Percentiles rank a stretch among this genome's conserved stretches.
phyloP scores from a whole-genome alignment of 352 stramenopile genomes.

The Pilasporangium apinafurcum region DNA sequence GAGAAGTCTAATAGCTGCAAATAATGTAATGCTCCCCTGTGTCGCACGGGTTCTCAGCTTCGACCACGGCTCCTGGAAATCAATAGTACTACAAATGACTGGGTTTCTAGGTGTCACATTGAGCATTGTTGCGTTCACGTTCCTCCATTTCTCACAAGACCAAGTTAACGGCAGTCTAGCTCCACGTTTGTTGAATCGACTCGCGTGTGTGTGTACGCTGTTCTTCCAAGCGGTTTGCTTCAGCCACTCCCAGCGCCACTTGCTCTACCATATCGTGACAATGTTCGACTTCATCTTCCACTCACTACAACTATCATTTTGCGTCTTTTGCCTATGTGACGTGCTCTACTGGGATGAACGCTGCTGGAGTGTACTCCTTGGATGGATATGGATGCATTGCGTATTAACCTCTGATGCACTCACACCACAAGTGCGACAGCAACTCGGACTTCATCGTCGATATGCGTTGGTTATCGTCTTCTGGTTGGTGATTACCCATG shows the following conservation, averaged over 20 bases:
- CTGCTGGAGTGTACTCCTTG: not conserved
- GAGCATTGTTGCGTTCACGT: no score
- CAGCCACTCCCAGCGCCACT: not conserved
- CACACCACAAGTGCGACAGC: slow-evolving; percentile 3
- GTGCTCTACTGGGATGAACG: slow-evolving; percentile 11
- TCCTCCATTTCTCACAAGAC: no score
- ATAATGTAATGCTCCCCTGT: no score
- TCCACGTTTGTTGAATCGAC: no score
- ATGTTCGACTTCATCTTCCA: slow-evolving; percentile 19
- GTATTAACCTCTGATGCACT: slow-evolving; percentile 11
- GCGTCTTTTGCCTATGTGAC: slow-evolving; percentile 5
- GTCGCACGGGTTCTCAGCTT: no score
- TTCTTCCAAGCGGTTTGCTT: not conserved
- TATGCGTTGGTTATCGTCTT: no score
- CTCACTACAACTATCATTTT: slow-evolving; percentile 8
- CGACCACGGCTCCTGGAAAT: no score
- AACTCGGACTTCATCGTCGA: slow-evolving; percentile 7
- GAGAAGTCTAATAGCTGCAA: no score
- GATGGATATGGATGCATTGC: slow-evolving; percentile 16
- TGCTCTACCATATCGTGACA: slow-evolving; percentile 3
- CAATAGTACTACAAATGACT: no score
- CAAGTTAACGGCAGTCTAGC: no score
- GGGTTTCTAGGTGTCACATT: no score
- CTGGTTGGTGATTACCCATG: no score
- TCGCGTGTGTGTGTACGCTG: not conserved